Evolutionary conservation across 2,329 filamentous ascomycete species (phyloP), one percentile per base, ranked within the genome.

Genomic region (Aspergillus fructus): DNA sequence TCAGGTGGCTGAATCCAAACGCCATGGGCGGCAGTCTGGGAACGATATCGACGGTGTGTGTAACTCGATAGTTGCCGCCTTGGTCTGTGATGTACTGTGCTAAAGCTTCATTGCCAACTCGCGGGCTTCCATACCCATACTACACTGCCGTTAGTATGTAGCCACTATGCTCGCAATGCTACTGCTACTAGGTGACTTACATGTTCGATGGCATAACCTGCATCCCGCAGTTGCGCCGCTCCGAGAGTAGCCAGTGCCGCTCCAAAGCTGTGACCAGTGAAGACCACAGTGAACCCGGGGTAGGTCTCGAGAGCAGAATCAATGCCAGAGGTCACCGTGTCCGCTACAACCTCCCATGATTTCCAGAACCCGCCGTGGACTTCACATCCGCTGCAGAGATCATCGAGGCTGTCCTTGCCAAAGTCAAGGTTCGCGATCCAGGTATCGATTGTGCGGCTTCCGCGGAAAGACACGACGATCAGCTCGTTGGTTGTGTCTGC

Each of bases 251-350:
- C 81, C n/a, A 84, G 61, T 1, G 81, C 81, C 46, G 71, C 81
- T 3, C 81, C 81, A 5, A 83, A 74, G 54, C 76, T 80, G 63
- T 84, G 81, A 1, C 81, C 81, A 0, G 79, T 81, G 4, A 78
- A 60, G 0, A 81, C 71, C 46, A 83, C 61, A 27, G 68, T 71
- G 66, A 76, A 81, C 21, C 59, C 65, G 0, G 80, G 74, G 62
- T 79, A 73, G 2, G 53, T 50, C 3, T 53, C 21, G 5, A 57
- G 39, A 11, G 69, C 69, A 8, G 62, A 62, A 8, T 71, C 59
- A 24, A 83, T 66, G 5, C 77, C 70, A 0, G 66, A 58, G 5
- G 77, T 64, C 2, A 83, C 69, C 2, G 66, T 64, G 3, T 66
- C 61, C 11, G 78, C 71, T 2, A 72, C 70, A 0, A 64, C 53